Percentiles rank a stretch among this genome's conserved stretches.
phyloP scores from a whole-genome alignment of 179 eudicot genomes.

The Camellia oleifera region DNA sequence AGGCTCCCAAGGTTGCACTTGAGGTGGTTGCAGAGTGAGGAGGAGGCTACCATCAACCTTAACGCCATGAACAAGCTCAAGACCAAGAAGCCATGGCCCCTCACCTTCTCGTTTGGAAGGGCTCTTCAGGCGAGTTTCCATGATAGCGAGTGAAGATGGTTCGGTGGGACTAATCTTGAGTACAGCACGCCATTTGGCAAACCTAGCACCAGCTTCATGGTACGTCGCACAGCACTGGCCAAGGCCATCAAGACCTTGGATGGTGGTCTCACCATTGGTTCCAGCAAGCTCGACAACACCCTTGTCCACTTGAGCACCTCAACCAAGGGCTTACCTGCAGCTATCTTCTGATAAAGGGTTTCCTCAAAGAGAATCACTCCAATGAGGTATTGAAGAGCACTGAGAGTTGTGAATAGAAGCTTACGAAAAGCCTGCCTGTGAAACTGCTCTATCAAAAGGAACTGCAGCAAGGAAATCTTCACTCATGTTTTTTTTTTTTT shows the following conservation, averaged over 20 bases:
- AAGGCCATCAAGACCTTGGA: constrained; percentile 88
- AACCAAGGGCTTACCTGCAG: constrained; percentile 72
- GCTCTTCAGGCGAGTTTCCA: constrained; percentile 89
- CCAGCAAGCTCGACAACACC: constrained; percentile 88
- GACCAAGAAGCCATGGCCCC: constrained; percentile 82
- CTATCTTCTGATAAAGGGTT: constrained; percentile 78
- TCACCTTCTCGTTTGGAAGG: constrained; percentile 83
- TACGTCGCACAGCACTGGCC: constrained; percentile 67
- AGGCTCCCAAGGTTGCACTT: constrained; percentile 62
- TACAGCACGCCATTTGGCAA: constrained; percentile 98
- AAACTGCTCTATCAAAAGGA: too few relatives aligned
- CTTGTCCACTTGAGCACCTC: constrained; percentile 93
- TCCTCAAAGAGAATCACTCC: constrained; percentile 90
- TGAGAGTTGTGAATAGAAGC: constrained; percentile 82
- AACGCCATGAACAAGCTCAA: constrained; percentile 81
- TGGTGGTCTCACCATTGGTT: constrained; percentile 90
- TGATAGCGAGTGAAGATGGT: constrained; percentile 78
- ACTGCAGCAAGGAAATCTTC: too few relatives aligned
- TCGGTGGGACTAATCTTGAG: constrained; percentile 81
- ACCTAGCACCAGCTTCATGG: constrained; percentile 83
- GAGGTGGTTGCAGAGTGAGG: constrained; percentile 83
- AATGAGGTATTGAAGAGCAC: constrained; percentile 63
- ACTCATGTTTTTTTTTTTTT: too few relatives aligned
- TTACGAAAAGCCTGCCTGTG: constrained; percentile 88
- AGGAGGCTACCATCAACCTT: constrained; percentile 77